Base-by-base conservation (phyloP, 1,139 yeast genomes). In the Kodamaea ohmeri region DNA sequence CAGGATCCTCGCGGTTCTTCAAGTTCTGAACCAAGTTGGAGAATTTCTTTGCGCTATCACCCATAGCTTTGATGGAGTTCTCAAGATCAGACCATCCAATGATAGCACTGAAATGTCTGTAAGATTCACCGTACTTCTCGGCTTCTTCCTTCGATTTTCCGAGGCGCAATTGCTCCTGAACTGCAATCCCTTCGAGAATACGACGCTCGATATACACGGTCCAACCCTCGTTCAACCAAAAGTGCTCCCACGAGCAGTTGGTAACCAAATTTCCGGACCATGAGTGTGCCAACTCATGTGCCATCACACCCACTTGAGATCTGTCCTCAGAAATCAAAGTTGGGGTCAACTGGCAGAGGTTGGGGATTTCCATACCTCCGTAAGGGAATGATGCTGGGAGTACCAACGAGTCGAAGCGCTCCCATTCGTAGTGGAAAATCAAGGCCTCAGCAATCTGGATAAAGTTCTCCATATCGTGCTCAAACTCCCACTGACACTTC, bases 191-290 rank as follows among this genome's bases (percentile, higher is more conserved):
- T 22, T 86, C 96, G 31, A 80, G 67, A 45, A 89, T 89, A 52
- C 96, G 72, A 58, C 97, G 77, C 61, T 89, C 96, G 27, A 89
- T 63, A 57, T 88, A 89, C 19, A 89, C 96, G 12, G 96, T 87
- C 96, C 96, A 88, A 29, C 97, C 97, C 65, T 89, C 97, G 57
- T 89, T 89, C 48, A 89, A 72, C 95, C 96, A 89, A 60, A 89
- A 87, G 63, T 88, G 96, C 58, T 86, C 92, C 94, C 96, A 88
- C 0, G 92, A 82, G 52, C 85, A 80, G 63, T 86, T 88, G 30
- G 96, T 88, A 34, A 88, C 95, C 49, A 88, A 71, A 58, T 88
- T 88, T 34, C 96, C 96, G 3, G 88, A 76, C 95, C 96, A 88
- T 25, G 95, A 83, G 60, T 88, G 96, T 3, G 96, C 94, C 52